Conservation (phyloP, 768 basidiomycete genomes). For the Boletus subparvulus region DNA sequence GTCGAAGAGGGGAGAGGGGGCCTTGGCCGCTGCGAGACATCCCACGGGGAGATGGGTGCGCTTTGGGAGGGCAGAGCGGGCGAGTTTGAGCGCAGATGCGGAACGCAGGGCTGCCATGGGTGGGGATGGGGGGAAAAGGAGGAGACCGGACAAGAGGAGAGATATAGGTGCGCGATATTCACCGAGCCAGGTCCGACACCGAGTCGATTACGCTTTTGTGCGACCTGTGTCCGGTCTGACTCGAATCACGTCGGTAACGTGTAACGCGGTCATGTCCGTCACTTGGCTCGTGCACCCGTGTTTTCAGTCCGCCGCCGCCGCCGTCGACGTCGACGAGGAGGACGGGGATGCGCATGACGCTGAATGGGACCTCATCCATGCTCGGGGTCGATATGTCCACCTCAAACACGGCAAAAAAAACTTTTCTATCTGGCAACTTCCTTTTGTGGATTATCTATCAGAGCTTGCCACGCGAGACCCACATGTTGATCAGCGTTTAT, state of each 20-base stretch:
- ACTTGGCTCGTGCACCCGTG: background rate
- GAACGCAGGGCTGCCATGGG: conserved; percentile 32
- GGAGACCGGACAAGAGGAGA: conserved; percentile 12
- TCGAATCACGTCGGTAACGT: conserved; percentile 9
- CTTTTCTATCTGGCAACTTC: conserved; percentile 13
- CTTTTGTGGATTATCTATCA: conserved; percentile 18
- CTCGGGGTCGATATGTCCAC: conserved; percentile 27
- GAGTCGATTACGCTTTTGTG: conserved; percentile 36
- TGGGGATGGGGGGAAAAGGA: conserved; percentile 20
- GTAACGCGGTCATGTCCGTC: conserved; percentile 5
- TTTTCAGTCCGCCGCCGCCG: background rate
- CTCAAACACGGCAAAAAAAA: conserved; percentile 13
- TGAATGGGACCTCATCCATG: conserved; percentile 3
- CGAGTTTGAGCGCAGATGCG: conserved; percentile 25
- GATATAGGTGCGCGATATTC: conserved; percentile 31
- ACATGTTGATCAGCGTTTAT: conserved; percentile 16
- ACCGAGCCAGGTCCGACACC: conserved; percentile 42
- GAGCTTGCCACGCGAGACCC: conserved; percentile 12
- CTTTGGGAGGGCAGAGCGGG: conserved; percentile 18
- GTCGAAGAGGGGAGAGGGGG: conserved; percentile 66
- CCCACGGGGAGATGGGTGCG: conserved; percentile 27
- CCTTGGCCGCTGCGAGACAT: conserved; percentile 60
- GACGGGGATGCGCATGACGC: background rate
- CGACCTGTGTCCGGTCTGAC: conserved; percentile 10
- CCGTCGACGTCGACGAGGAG: conserved; percentile 4